Base-by-base conservation (phyloP, 2,329 filamentous ascomycete species). In the Alternaria sp. region DNA sequence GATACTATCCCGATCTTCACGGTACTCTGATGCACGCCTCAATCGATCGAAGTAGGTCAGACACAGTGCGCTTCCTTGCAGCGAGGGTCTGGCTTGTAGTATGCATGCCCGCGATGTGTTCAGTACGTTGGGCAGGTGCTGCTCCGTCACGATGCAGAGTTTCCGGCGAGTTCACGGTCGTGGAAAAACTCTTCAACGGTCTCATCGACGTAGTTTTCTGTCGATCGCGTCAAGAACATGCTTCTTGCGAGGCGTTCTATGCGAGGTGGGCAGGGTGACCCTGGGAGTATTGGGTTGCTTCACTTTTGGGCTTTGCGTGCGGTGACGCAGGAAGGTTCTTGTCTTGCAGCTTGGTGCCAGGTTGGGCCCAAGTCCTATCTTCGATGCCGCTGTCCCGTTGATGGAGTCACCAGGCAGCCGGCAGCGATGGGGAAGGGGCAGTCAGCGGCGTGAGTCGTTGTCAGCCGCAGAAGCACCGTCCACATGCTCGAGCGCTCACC, bases 401-500 rank as follows among this genome's bases (percentile, higher is more conserved):
- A 45, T 41, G 30, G 56, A 49, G 64, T 69, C 61, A 63, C 37
- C 56, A 60, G 61, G 64, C 33, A 41, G 23, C 26, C 59, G 57
- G 61, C 63, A 58, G 54, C 46, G 49, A 45, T 26, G 37, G 41
- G n/a, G 51, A 21, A 50, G 21, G 58, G 26, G 59, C 54, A 58
- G 55, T 28, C 54, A 56, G 60, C 43, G 50, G 46, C 58, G 55
- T 56, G 63, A 69, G 59, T 60, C 59, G 58, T 25, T 55, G 66
- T 65, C 62, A 69, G 66, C 61, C 61, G 64, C 60, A 59, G 53
- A 43, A 58, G 60, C 43, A 60, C 51, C 45, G 43, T 60, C 30
- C 58, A 61, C 63, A 63, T 55, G 67, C 56, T 62, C 61, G 54
- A 43, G 45, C 41, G 28, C 59, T 64, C 61, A 67, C 63, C 59